A percentile compares a stretch with the other conserved stretches of the same genome.
phyloP scores from a whole-genome alignment of 176 grass and related monocot genomes.

The Puya raimondii region DNA sequence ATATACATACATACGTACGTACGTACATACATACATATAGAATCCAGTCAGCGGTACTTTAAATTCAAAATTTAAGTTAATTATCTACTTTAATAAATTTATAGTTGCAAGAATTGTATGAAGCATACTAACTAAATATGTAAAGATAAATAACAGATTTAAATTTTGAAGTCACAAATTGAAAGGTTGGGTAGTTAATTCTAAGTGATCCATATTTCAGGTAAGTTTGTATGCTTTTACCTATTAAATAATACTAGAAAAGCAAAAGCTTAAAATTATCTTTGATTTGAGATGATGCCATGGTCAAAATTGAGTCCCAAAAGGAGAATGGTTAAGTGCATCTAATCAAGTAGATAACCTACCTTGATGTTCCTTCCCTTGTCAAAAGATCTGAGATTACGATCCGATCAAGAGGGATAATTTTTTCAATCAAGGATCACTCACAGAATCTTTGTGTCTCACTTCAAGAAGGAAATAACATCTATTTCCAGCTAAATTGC shows the following conservation, averaged over 20 bases:
- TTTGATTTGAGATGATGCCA: not conserved
- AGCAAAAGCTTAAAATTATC: not conserved
- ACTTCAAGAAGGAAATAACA: constrained; percentile 10
- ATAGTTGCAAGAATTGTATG: no score
- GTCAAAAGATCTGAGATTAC: not conserved
- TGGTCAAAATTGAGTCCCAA: not conserved
- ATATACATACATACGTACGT: no score
- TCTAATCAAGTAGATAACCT: not conserved
- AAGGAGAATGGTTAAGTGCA: not conserved
- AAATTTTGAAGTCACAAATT: no score
- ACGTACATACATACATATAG: no score
- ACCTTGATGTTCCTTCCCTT: no score
- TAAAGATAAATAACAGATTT: no score
- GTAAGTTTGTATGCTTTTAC: not conserved
- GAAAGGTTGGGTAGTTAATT: no score
- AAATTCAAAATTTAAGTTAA: no score
- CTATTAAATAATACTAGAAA: not conserved
- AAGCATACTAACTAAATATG: no score
- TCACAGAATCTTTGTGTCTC: constrained; percentile 18
- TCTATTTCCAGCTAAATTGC: not conserved
- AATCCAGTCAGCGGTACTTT: no score
- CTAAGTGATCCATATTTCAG: not conserved
- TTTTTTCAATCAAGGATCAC: constrained; percentile 3
- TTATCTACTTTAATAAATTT: no score
- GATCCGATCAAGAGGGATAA: constrained; percentile 5